These are phyloP conservation scores for Neoascochyta sp. DNA, from an alignment of 2,329 filamentous ascomycete species.

Conservation along the genomic window DNA sequence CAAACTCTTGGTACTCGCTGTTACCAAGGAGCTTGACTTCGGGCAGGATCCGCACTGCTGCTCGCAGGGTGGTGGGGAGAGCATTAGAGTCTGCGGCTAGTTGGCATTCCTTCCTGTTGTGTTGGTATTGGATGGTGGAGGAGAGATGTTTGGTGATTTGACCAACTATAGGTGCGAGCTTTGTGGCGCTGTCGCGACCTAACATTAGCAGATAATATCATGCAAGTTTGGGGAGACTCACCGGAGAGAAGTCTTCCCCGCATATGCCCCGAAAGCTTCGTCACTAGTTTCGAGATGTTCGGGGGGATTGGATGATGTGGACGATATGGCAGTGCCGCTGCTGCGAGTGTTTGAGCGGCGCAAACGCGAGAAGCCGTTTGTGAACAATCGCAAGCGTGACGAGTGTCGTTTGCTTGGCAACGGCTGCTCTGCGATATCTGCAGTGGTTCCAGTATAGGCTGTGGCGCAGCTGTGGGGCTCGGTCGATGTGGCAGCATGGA, in stretches of 20 bases:
- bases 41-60: slow-evolving; percentile 19
- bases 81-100: too few relatives aligned
- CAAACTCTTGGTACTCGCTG: slow-evolving; percentile 19
- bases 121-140: slow-evolving; percentile 9
- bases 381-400: slow-evolving; percentile 19
- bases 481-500: slow-evolving; percentile 6
- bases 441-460: slow-evolving; percentile 3
- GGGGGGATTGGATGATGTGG: slow-evolving; percentile 1
- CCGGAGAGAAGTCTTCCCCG: slow-evolving; percentile 14
- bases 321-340: slow-evolving; percentile 1
- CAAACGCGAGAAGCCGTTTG: slow-evolving; percentile 16
- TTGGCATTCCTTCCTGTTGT: too few relatives aligned
- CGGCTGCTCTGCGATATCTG: slow-evolving; percentile 1
- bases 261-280: slow-evolving; percentile 11
- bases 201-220: too few relatives aligned
- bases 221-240: slow-evolving; percentile 7
- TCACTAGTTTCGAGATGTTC: slow-evolving; percentile 3
- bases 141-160: slow-evolving; percentile 17
- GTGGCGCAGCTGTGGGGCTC: slow-evolving; percentile 8
- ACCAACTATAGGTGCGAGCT: slow-evolving; percentile 12
- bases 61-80: slow-evolving; percentile 22
- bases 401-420: slow-evolving; percentile 12
- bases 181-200: slow-evolving; percentile 11
- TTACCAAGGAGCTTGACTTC: slow-evolving; percentile 18
- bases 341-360: slow-evolving; percentile 17